Percentiles rank a stretch among this genome's conserved stretches.
Evolutionary conservation across 495 filamentous ascomycete species (phyloP).

Genomic region (Neurospora tetraspora): DNA sequence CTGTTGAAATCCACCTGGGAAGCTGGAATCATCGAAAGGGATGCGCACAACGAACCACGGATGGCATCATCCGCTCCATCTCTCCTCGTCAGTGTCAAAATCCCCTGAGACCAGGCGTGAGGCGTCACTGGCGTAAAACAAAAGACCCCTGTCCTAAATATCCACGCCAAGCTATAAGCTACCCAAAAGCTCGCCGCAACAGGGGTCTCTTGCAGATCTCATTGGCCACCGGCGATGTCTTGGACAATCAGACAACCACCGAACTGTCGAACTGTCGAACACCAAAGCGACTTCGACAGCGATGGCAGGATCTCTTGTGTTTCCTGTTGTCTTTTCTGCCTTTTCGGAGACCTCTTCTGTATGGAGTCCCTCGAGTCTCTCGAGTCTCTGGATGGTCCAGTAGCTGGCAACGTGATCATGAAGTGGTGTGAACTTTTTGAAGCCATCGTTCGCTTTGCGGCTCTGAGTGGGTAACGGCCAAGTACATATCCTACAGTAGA

Average conservation of each 20-base stretch:
- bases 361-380: neutral
- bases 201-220: neutral
- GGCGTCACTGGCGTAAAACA: neutral
- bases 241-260: neutral
- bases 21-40: neutral
- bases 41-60: too few species aligned
- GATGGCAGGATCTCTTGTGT: neutral
- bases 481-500: neutral
- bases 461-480: neutral
- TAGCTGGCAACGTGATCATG: neutral
- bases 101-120: neutral
- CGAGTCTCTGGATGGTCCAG: neutral
- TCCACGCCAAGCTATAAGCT: neutral
- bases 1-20: neutral
- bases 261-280: neutral
- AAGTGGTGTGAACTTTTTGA: neutral
- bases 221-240: neutral
- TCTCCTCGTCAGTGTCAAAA: too few species aligned
- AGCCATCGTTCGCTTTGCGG: neutral
- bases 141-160: neutral
- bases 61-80: neutral
- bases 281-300: neutral
- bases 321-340: neutral
- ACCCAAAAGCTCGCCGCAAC: neutral
- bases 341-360: neutral